Base-by-base conservation (phyloP, 345 rosid genomes). In the Geranium rotundifolium region DNA sequence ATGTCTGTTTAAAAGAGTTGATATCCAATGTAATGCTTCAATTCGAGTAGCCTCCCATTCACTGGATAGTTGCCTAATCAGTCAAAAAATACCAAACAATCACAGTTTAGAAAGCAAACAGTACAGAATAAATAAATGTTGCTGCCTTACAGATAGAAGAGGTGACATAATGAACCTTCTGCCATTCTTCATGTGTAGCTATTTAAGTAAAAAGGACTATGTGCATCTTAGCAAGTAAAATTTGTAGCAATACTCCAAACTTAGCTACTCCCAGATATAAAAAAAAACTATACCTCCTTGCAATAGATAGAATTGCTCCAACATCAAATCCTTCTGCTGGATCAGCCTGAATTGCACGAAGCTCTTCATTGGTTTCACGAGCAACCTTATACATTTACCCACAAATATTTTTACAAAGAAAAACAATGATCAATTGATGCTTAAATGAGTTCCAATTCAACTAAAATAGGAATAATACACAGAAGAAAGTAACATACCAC, bases 311-410 rank as follows among this genome's bases (percentile, higher is more conserved):
- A 68, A 95, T 88, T 69, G 97, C 81, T 46, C 83, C 83, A 60
- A 95, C 95, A 75, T 81, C 87, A 66, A 84, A 95, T 65, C 88
- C 95, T 74, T 88, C 99, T 0, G 88, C 81, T 63, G 99, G 91
- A 68, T 84, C 93, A 58, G 86, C 91, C 71, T 72, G 76, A 65
- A 88, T 83, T 62, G 88, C 80, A 72, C 95, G 91, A 70, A 95
- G 96, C 70, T 88, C 97, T 85, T 90, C 97, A 77, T 95, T 95
- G 54, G 97, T 95, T 82, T 95, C 99, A 66, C 96, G 92, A 76
- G 99, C 93, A 84, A 88, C 99, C 99, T 95, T 62, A 63, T 55
- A 34, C 61, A 64, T 29, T 14, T 7, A 7, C 8, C 52, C 52
- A 46, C 15, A 46, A 3, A 46, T 2, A 46, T 7, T 7, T 46